Conservation (phyloP, 306 rosid genomes). For the Lotus japonicus region DNA sequence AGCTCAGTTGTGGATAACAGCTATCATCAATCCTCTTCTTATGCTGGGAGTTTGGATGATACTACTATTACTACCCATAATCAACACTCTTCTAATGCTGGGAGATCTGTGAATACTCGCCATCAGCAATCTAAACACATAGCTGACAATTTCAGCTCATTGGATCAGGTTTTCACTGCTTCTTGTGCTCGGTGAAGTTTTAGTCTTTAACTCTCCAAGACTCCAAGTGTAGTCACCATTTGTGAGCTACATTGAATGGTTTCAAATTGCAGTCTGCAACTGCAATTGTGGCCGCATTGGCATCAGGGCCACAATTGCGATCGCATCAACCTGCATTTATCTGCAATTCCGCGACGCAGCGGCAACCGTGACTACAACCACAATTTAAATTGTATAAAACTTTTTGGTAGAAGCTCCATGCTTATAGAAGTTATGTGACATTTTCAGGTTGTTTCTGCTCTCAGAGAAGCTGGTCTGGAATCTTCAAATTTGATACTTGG, state of each 20-base stretch:
- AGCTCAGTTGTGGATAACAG: conserved; percentile 13
- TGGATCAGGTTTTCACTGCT: conserved; percentile 65
- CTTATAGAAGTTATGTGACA: conserved; percentile 10
- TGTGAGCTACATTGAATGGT: neutral
- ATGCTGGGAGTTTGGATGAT: conserved; percentile 37
- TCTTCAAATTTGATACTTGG: conserved; percentile 92
- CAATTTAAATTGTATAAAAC: neutral
- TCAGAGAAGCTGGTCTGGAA: conserved; percentile 93
- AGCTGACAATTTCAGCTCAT: conserved; percentile 68
- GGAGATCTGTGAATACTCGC: conserved; percentile 9
- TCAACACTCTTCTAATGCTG: conserved; percentile 6
- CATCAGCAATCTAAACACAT: conserved; percentile 32
- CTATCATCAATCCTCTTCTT: conserved; percentile 14
- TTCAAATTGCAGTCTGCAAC: no score
- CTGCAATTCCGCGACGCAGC: no score
- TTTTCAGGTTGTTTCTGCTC: conserved; percentile 75
- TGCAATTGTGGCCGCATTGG: neutral
- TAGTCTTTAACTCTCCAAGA: neutral
- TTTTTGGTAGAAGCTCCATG: neutral
- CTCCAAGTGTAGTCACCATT: neutral
- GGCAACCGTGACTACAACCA: no score
- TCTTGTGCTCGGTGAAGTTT: neutral
- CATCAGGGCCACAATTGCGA: no score
- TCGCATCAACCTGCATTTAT: neutral
- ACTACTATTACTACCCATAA: conserved; percentile 4